These are phyloP conservation scores for Neofusicoccum ribis DNA, from an alignment of 2,329 filamentous ascomycete species.

Conservation along the genomic window DNA sequence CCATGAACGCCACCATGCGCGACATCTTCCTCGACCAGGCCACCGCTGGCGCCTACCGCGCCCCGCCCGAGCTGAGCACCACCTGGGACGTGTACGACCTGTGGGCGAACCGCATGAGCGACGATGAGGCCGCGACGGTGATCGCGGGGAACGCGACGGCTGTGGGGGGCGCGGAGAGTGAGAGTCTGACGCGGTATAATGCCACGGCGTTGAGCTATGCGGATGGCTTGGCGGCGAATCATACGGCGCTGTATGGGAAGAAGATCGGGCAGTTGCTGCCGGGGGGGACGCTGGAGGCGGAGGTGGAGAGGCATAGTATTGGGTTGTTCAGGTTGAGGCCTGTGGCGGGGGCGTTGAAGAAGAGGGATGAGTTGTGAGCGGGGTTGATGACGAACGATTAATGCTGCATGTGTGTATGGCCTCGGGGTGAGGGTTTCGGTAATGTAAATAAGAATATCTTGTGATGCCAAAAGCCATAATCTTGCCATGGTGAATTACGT, in stretches of 20 bases:
- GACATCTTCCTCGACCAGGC: conserved; percentile 56
- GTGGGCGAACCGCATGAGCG: conserved; percentile 57
- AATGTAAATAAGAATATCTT: too few relatives aligned
- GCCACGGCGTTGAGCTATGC: conserved; percentile 50
- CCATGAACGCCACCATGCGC: conserved; percentile 52
- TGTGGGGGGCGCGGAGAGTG: conserved; percentile 31
- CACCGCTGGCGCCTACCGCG: conserved; percentile 39
- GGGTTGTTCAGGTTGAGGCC: conserved; percentile 51
- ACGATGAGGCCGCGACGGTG: conserved; percentile 46
- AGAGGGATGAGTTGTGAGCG: conserved; percentile 46
- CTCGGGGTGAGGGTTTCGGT: too few relatives aligned
- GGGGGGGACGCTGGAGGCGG: conserved; percentile 43
- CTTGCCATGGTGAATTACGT: too few relatives aligned
- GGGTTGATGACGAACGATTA: too few relatives aligned
- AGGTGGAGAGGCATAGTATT: conserved; percentile 52
- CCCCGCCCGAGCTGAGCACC: conserved; percentile 42
- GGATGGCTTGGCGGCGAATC: conserved; percentile 46
- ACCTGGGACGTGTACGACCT: conserved; percentile 57
- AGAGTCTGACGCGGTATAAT: conserved; percentile 46
- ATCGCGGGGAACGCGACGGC: conserved; percentile 43
- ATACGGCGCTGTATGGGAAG: conserved; percentile 48
- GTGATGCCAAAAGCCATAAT: too few relatives aligned
- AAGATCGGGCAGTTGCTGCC: conserved; percentile 45
- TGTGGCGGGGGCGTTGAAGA: conserved; percentile 30
- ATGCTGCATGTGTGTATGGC: too few relatives aligned